These are phyloP conservation scores for Beta lomatogona DNA, from an alignment of 179 eudicot genomes.

Conservation along the genomic window DNA sequence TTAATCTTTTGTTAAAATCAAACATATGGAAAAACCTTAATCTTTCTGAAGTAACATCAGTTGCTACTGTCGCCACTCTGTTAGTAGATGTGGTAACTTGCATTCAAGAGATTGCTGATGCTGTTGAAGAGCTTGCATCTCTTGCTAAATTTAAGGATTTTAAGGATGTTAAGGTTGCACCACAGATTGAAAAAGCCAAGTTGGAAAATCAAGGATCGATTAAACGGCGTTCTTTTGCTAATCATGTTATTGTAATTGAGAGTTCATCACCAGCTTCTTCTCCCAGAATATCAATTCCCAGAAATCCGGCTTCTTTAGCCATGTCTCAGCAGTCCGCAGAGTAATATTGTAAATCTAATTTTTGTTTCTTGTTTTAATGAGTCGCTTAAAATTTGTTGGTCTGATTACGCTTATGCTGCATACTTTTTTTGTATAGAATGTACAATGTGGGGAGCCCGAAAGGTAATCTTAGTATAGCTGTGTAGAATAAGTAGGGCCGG, in stretches of 20 bases:
- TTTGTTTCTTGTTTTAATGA: too few relatives aligned
- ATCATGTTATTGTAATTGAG: constrained; percentile 31
- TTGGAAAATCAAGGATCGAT: constrained; percentile 9
- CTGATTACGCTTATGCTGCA: too few relatives aligned
- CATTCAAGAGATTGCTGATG: constrained; percentile 27
- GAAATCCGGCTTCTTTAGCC: constrained; percentile 26
- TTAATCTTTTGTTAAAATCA: constrained; percentile 22
- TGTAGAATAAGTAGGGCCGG: too few relatives aligned
- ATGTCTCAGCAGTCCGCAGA: constrained; percentile 24
- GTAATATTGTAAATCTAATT: not conserved
- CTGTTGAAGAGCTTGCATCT: constrained; percentile 32
- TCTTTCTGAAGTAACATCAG: constrained; percentile 28
- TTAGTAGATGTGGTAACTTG: constrained; percentile 24
- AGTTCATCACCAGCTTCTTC: constrained; percentile 5
- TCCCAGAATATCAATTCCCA: not conserved
- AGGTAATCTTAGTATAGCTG: too few relatives aligned
- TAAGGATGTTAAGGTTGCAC: constrained; percentile 13
- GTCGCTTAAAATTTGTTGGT: too few relatives aligned
- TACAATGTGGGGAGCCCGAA: too few relatives aligned
- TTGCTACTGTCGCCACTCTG: constrained; percentile 23
- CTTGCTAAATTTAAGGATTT: constrained; percentile 22
- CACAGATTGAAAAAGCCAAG: constrained; percentile 12
- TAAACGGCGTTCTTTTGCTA: constrained; percentile 26
- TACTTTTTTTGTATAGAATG: too few relatives aligned
- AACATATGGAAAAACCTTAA: constrained; percentile 15